Base-by-base conservation (phyloP, 1,284 basidiomycete genomes). In the Ganoderma leucocontextum region DNA sequence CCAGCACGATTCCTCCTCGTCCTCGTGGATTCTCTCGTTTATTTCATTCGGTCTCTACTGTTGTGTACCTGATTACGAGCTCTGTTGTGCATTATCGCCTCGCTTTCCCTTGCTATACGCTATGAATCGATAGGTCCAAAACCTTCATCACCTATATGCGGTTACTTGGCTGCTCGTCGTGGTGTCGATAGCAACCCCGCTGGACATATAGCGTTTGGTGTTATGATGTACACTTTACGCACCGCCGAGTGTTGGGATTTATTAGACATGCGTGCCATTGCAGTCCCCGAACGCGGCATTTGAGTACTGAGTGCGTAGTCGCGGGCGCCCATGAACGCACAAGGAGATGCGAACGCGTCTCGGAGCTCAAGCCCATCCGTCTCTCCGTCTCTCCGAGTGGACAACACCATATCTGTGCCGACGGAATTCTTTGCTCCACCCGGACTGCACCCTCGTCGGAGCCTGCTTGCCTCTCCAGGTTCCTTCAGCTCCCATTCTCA, bases 11-110 rank as follows among this genome's bases (percentile, higher is more conserved):
- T 65, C 44, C 42, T 60, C 55, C 49, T 57, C 59, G 41, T 42
- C 64, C 42, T 55, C 64, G 60, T 62, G 65, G 69, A 70, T 67
- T 58, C 52, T 62, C 36, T 66, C 61, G 19, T 62, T 49, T 22
- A 41, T 57, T 47, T 66, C 58, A 49, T 55, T 66, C 68, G 53
- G 66, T 67, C 62, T 36, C 67, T 67, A 47, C 59, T 67, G 64
- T 70, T 64, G 15, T 65, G 65, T 71, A 67, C 61, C 47, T 53
- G 60, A 64, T 73, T 66, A 62, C 62, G 67, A 71, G 72, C 72
- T 73, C 60, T 73, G 69, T 73, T 73, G 72, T 73, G 72, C 66
- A 73, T 61, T 73, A 70, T 67, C 69, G 60, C 69, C 61, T 72
- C 71, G 71, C 71, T 72, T 63, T 72, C 71, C 36, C 47, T 68